Conservation (phyloP, 345 rosid genomes). For the Linum lewisii region DNA sequence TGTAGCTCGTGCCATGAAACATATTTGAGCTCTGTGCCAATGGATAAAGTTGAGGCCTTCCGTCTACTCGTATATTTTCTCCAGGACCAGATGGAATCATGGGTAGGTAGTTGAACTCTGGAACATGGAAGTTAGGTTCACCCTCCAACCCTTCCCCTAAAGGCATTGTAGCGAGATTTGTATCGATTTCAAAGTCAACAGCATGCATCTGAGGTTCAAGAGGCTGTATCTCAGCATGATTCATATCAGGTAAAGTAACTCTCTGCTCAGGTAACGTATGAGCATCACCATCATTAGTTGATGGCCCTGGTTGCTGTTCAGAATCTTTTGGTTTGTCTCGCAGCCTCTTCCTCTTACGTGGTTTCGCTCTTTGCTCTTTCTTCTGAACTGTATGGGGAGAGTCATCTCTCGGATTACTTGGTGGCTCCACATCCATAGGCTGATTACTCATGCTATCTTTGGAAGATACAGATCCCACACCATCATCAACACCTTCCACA, state of each 20-base stretch:
- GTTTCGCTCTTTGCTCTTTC: conserved; percentile 35
- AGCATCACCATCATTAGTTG: conserved; percentile 19
- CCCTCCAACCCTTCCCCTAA: conserved; percentile 33
- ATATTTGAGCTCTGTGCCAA: conserved; percentile 33
- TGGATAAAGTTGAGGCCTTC: conserved; percentile 46
- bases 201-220: conserved; percentile 33
- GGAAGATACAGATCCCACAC: conserved; percentile 77
- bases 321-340: conserved; percentile 24
- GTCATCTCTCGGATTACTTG: conserved; percentile 12
- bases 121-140: conserved; percentile 21
- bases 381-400: conserved; percentile 21
- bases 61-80: conserved; percentile 43
- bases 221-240: conserved; percentile 31
- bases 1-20: conserved; percentile 35
- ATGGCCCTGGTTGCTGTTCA: conserved; percentile 25
- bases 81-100: conserved; percentile 36
- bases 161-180: conserved; percentile 23
- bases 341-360: conserved; percentile 34
- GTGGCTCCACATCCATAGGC: conserved; percentile 28
- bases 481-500: conserved; percentile 63
- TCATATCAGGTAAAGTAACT: conserved; percentile 49
- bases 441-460: conserved; percentile 51
- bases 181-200: conserved; percentile 25
- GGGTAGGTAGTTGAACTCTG: conserved; percentile 36
- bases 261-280: conserved; percentile 20